Conservation (phyloP, 495 filamentous ascomycete genomes). For the Aspergillus wentii region DNA sequence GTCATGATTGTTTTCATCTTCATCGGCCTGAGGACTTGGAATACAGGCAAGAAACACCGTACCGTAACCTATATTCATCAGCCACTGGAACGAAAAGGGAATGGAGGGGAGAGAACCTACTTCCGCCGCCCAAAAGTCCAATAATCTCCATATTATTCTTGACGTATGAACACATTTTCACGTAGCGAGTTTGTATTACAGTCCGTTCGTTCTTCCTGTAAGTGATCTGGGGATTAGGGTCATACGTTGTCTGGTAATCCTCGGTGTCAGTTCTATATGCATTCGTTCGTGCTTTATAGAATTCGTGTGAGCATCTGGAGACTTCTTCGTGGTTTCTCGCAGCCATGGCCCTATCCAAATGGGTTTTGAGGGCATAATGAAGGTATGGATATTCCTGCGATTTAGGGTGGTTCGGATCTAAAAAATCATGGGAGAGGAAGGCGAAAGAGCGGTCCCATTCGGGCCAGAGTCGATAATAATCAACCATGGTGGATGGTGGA, state of each 20-base stretch:
- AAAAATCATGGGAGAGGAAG: too few relatives aligned
- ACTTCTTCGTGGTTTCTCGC: conserved; percentile 4
- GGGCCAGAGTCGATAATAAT: too few relatives aligned
- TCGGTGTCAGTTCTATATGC: neutral
- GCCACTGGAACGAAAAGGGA: conserved; percentile 2
- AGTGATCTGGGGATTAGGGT: too few relatives aligned
- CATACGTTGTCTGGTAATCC: too few relatives aligned
- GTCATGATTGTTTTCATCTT: neutral
- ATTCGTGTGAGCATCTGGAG: conserved; percentile 8
- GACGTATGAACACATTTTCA: conserved; percentile 8
- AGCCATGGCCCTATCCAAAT: conserved; percentile 6
- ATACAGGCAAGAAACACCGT: conserved; percentile 16
- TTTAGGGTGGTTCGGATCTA: too few relatives aligned
- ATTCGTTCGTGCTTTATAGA: neutral
- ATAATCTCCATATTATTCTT: conserved; percentile 8
- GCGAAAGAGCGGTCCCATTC: too few relatives aligned
- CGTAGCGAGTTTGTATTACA: too few relatives aligned
- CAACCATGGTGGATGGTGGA: too few relatives aligned
- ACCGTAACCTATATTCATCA: conserved; percentile 18
- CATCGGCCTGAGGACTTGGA: too few relatives aligned
- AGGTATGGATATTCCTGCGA: conserved; percentile 12
- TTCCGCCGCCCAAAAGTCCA: conserved; percentile 14
- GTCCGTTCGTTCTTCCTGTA: too few relatives aligned
- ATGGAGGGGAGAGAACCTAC: conserved; percentile 7
- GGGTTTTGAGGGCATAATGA: conserved; percentile 4